Conservation (phyloP, 306 rosid species). For the Quercus dentata region DNA sequence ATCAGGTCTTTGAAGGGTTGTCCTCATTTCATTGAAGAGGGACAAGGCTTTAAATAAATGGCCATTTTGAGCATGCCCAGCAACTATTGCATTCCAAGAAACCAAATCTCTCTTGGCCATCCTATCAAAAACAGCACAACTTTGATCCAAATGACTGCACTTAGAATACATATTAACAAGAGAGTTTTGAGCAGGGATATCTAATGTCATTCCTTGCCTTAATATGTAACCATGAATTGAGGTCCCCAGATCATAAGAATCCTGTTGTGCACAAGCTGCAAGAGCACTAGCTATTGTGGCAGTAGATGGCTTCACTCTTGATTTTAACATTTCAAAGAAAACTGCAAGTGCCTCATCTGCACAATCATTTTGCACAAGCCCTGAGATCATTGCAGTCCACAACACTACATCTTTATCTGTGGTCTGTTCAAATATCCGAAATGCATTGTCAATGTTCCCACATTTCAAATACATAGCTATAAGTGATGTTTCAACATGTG, state of each 20-base stretch:
- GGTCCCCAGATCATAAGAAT: constrained; percentile 46
- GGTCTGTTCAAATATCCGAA: constrained; percentile 45
- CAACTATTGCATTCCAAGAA: constrained; percentile 73
- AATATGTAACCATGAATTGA: constrained; percentile 57
- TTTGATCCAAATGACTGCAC: constrained; percentile 52
- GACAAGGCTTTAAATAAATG: constrained; percentile 39
- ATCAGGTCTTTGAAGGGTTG: constrained; percentile 52
- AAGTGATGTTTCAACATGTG: constrained; percentile 51
- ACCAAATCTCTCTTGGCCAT: constrained; percentile 62
- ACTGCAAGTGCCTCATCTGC: constrained; percentile 50
- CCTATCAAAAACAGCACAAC: constrained; percentile 45
- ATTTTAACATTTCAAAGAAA: constrained; percentile 48
- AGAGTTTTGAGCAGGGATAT: constrained; percentile 64
- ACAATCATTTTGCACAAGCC: constrained; percentile 58
- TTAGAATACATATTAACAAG: constrained; percentile 77
- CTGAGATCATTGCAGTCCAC: constrained; percentile 89
- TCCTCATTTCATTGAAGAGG: constrained; percentile 58
- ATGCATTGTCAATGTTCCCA: constrained; percentile 43
- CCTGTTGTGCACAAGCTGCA: constrained; percentile 66
- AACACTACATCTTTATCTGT: constrained; percentile 49
- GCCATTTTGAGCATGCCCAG: constrained; percentile 71
- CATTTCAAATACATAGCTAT: constrained; percentile 60
- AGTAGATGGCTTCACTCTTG: constrained; percentile 47
- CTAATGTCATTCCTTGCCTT: constrained; percentile 48
- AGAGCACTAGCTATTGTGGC: constrained; percentile 63